Evolutionary conservation across 148 eudicot species (phyloP).

Genomic region (Chenopodium quinoa): DNA sequence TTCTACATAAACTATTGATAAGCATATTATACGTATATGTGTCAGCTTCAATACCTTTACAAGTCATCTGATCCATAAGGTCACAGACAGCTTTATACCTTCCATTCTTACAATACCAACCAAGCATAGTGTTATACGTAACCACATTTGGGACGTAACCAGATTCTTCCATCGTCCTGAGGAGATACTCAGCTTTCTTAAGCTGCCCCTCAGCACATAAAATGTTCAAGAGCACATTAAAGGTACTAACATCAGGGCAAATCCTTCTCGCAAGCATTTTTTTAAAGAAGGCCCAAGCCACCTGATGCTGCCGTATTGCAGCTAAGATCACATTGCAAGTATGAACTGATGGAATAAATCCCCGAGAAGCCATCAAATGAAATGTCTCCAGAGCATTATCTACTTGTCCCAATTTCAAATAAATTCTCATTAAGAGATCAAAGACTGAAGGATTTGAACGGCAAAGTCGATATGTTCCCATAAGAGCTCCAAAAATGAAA

Average conservation of each 20-base stretch:
- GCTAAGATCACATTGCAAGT: constrained; percentile 74
- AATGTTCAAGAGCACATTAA: constrained; percentile 59
- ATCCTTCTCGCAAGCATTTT: constrained; percentile 57
- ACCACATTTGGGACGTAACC: constrained; percentile 64
- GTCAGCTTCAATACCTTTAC: constrained; percentile 62
- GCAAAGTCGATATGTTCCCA: constrained; percentile 77
- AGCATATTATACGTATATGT: constrained; percentile 66
- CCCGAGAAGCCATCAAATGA: constrained; percentile 53
- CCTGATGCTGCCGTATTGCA: constrained; percentile 33
- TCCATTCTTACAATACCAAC: constrained; percentile 67
- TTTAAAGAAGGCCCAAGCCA: constrained; percentile 61
- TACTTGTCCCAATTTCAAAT: constrained; percentile 40
- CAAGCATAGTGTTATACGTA: constrained; percentile 68
- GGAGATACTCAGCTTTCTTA: constrained; percentile 64
- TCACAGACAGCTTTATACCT: constrained; percentile 52
- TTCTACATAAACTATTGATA: constrained; percentile 59
- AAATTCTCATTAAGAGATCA: constrained; percentile 69
- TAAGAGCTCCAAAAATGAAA: constrained; percentile 56
- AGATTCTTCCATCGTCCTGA: constrained; percentile 74
- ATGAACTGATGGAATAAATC: constrained; percentile 66
- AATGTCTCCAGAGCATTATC: constrained; percentile 54
- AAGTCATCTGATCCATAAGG: constrained; percentile 66
- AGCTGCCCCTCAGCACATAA: constrained; percentile 68
- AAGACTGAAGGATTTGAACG: constrained; percentile 80
- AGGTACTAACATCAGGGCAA: constrained; percentile 70